Conservation (phyloP, 2,329 filamentous ascomycete genomes). For the Verticillium nonalfalfae region DNA sequence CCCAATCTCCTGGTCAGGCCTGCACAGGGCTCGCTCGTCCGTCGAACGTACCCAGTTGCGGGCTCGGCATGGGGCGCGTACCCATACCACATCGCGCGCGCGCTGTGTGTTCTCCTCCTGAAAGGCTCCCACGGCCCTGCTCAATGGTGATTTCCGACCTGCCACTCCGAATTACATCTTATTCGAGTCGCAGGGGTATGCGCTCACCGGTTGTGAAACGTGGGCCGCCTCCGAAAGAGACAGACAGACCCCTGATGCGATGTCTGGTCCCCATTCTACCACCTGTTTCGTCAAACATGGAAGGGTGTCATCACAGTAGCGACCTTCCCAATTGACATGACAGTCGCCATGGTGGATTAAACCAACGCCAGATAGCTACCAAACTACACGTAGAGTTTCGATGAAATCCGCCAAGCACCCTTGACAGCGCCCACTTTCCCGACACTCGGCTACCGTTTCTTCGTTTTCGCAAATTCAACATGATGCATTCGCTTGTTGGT, state of each 20-base stretch:
- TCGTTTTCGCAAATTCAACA: background rate
- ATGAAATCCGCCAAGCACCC: background rate
- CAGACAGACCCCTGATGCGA: background rate
- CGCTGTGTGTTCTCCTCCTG: no score
- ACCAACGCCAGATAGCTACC: background rate
- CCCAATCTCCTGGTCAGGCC: background rate
- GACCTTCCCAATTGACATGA: background rate
- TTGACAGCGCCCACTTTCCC: background rate
- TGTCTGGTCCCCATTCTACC: background rate
- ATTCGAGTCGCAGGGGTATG: background rate
- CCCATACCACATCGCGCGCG: no score
- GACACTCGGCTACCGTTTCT: background rate
- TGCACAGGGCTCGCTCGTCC: background rate
- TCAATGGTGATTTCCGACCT: background rate
- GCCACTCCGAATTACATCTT: background rate
- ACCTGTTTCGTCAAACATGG: background rate
- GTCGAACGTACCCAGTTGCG: background rate
- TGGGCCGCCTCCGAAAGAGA: background rate
- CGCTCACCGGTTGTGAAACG: background rate
- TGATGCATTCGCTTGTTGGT: background rate
- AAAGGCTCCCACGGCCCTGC: background rate
- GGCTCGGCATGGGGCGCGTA: no score
- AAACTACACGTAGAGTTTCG: background rate
- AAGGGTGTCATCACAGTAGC: background rate
- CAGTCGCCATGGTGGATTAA: background rate